Conservation (phyloP, 1,284 basidiomycete genomes). For the Leccinum subspadiceum region DNA sequence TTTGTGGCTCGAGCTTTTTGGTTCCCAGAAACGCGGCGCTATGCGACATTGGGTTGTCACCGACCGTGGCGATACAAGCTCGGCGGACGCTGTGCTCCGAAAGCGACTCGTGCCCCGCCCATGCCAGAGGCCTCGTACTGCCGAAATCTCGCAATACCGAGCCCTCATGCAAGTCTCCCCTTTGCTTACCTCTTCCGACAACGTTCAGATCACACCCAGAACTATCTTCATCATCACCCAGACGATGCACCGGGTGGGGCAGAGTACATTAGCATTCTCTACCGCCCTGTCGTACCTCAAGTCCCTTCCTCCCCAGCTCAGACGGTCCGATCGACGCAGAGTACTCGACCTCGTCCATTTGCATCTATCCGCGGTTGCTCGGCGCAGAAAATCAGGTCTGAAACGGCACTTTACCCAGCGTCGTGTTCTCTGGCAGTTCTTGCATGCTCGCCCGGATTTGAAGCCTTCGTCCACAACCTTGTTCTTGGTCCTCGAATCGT, state of each 20-base stretch:
- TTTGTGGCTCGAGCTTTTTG: slow-evolving; percentile 56
- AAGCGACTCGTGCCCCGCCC: slow-evolving; percentile 22
- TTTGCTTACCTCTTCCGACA: slow-evolving; percentile 24
- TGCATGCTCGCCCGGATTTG: slow-evolving; percentile 47
- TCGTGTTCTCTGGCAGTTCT: slow-evolving; percentile 42
- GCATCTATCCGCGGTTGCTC: slow-evolving; percentile 40
- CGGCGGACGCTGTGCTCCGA: not conserved
- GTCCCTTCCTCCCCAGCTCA: slow-evolving; percentile 40
- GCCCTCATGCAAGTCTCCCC: slow-evolving; percentile 35
- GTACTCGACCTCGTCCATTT: slow-evolving; percentile 48
- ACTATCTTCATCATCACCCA: slow-evolving; percentile 38
- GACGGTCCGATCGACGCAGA: slow-evolving; percentile 27
- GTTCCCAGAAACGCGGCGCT: slow-evolving; percentile 36
- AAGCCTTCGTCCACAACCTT: slow-evolving; percentile 62
- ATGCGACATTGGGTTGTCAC: slow-evolving; percentile 24
- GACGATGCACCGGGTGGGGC: slow-evolving; percentile 37
- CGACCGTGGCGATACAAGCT: not conserved
- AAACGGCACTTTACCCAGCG: slow-evolving; percentile 34
- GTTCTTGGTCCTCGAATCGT: slow-evolving; percentile 52
- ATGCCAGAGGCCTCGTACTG: slow-evolving; percentile 7
- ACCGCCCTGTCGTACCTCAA: slow-evolving; percentile 45
- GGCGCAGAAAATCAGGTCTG: slow-evolving; percentile 37
- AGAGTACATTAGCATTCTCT: slow-evolving; percentile 35
- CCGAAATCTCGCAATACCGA: slow-evolving; percentile 22
- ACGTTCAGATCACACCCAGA: slow-evolving; percentile 35